Conservation (phyloP, 257 asterid species). For the Nicotiana benthamiana region DNA sequence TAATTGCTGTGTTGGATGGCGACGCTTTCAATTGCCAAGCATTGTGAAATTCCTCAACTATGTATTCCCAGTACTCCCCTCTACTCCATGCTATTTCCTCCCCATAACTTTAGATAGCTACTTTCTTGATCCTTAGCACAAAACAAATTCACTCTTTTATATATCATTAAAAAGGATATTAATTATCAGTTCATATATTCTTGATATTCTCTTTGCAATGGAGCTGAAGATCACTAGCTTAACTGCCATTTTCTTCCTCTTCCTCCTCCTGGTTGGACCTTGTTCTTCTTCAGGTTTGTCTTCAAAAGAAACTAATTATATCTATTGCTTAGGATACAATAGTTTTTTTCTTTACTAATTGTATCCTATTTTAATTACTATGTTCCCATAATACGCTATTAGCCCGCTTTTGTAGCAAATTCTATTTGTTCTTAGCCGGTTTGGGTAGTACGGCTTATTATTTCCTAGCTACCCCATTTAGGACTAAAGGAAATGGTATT, state of each 20-base stretch:
- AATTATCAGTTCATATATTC: not conserved
- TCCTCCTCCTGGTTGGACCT: conserved; percentile 14
- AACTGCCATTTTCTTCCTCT: conserved; percentile 10
- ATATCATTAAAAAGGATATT: not conserved
- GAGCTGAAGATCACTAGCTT: conserved; percentile 16
- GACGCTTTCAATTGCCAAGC: conserved; percentile 10
- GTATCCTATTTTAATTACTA: no score
- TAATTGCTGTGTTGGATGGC: conserved; percentile 5
- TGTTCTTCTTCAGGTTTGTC: conserved; percentile 25
- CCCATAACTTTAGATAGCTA: not conserved
- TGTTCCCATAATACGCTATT: no score
- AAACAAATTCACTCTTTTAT: not conserved
- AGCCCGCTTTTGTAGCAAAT: no score
- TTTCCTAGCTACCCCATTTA: no score
- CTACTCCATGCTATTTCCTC: not conserved
- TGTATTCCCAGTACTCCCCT: not conserved
- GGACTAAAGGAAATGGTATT: not conserved
- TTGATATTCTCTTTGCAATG: conserved; percentile 17
- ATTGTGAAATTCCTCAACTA: conserved; percentile 2
- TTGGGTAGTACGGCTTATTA: no score
- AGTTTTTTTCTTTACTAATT: not conserved
- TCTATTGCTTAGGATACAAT: not conserved
- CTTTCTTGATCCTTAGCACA: not conserved
- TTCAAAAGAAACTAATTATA: not conserved
- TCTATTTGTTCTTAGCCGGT: no score